Conservation (phyloP, 208 protist species). For the Balamuthia mandrillaris region DNA sequence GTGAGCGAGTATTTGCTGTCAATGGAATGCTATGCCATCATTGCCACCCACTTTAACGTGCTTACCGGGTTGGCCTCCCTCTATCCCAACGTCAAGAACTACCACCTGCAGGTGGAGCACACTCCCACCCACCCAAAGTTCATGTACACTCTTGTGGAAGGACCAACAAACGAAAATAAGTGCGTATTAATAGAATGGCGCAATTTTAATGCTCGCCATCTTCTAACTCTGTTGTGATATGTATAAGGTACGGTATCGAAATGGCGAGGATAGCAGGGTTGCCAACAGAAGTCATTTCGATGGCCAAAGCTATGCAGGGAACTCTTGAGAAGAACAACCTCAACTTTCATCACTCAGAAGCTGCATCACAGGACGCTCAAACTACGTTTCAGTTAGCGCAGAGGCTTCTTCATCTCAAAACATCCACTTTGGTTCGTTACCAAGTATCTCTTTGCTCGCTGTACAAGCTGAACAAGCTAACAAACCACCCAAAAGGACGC, state of each 20-base stretch:
- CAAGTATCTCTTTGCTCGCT: background rate
- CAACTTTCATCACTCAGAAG: background rate
- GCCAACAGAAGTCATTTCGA: background rate
- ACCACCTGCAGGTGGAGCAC: slow-evolving; percentile 33
- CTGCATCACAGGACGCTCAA: background rate
- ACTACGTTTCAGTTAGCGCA: slow-evolving; percentile 3
- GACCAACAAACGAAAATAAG: background rate
- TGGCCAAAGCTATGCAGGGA: background rate
- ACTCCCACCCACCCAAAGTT: background rate
- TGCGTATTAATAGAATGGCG: too few relatives aligned
- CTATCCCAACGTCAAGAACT: slow-evolving; percentile 41
- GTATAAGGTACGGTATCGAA: background rate
- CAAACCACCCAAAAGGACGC: too few relatives aligned
- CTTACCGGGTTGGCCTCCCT: background rate
- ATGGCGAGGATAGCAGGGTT: slow-evolving; percentile 9
- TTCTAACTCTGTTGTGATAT: too few relatives aligned
- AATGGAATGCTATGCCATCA: background rate
- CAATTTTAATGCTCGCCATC: too few relatives aligned
- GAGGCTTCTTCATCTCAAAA: slow-evolving; percentile 19
- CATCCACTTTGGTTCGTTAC: slow-evolving; percentile 14
- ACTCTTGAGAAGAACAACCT: background rate
- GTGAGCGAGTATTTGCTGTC: too few relatives aligned
- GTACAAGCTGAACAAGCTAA: background rate
- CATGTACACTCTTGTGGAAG: slow-evolving; percentile 29
- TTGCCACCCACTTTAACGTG: slow-evolving; percentile 25